phyloP scores from a whole-genome alignment of 176 grass and related monocot species.

The Bothriochloa decipiens region DNA sequence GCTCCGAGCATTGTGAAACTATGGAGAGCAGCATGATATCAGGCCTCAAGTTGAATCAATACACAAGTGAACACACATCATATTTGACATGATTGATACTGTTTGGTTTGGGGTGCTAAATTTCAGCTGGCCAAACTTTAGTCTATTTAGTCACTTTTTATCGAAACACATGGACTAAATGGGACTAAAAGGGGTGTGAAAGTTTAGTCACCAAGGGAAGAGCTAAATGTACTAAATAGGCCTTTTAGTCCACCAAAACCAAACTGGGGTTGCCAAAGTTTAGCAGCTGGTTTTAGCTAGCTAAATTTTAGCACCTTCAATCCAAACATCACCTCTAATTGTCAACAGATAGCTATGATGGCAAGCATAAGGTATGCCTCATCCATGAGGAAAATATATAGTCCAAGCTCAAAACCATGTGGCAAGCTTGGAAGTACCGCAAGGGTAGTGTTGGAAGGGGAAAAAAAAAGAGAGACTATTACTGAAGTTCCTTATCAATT shows the following conservation, averaged over 20 bases:
- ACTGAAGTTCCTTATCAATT: neutral
- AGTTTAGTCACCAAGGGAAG: no score
- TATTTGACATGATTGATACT: neutral
- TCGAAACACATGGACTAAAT: no score
- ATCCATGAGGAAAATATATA: neutral
- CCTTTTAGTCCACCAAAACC: no score
- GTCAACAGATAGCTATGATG: slow-evolving; percentile 20
- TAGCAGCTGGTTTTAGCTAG: no score
- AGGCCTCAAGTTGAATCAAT: neutral
- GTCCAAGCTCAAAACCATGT: neutral
- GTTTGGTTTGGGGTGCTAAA: no score
- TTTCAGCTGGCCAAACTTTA: no score
- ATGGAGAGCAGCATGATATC: neutral
- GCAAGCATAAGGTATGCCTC: neutral
- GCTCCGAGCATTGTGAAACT: neutral
- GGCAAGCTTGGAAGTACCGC: neutral
- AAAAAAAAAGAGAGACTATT: neutral
- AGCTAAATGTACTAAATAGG: no score
- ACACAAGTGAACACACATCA: neutral
- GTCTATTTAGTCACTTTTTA: no score
- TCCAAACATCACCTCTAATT: no score
- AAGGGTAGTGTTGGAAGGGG: neutral
- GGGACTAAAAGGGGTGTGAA: no score
- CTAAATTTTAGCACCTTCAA: no score
- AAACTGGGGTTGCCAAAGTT: no score